Conservation (phyloP, 2,329 filamentous ascomycete species). For the Aspergillus latus region DNA sequence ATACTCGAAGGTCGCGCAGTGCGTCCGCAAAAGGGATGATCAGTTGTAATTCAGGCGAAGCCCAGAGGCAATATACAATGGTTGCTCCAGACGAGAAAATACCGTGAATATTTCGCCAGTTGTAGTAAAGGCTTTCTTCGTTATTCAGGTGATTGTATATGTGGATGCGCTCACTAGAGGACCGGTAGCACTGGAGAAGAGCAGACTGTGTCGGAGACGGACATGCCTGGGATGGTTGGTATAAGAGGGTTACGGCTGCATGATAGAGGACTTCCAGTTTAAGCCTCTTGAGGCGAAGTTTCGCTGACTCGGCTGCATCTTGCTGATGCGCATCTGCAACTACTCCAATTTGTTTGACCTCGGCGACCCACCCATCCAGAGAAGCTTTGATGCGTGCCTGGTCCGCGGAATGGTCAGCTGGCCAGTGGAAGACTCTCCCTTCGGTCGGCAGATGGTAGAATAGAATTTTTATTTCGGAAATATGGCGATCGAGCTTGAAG, state of each 20-base stretch:
- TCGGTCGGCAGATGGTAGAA: constrained; percentile 28
- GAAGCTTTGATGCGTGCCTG: constrained; percentile 22
- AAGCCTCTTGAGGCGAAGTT: constrained; percentile 18
- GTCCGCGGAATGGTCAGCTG: constrained; percentile 17
- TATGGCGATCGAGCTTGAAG: constrained; percentile 28
- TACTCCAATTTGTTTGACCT: constrained; percentile 6
- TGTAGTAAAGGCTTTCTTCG: constrained; percentile 31
- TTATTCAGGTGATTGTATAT: constrained; percentile 35
- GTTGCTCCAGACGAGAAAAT: constrained; percentile 42
- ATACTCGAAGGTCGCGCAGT: constrained; percentile 31
- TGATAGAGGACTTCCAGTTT: constrained; percentile 38
- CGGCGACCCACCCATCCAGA: constrained; percentile 25
- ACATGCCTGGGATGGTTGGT: constrained; percentile 40
- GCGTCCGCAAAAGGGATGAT: constrained; percentile 25
- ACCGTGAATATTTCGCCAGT: constrained; percentile 41
- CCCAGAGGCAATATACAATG: constrained; percentile 43
- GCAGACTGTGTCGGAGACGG: constrained; percentile 30
- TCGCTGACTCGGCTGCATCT: constrained; percentile 6
- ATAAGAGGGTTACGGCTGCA: constrained; percentile 34
- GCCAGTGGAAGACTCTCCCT: constrained; percentile 21
- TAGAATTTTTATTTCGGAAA: constrained; percentile 31
- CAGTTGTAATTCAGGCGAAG: constrained; percentile 29
- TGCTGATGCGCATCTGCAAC: background rate
- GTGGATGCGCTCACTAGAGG: constrained; percentile 26
- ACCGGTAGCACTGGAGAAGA: constrained; percentile 33